A percentile compares a stretch with the other conserved stretches of the same genome.
These are phyloP conservation scores for Backusella tuberculispora DNA, from an alignment of 192 early-diverging fungal species.

Conservation along the genomic window DNA sequence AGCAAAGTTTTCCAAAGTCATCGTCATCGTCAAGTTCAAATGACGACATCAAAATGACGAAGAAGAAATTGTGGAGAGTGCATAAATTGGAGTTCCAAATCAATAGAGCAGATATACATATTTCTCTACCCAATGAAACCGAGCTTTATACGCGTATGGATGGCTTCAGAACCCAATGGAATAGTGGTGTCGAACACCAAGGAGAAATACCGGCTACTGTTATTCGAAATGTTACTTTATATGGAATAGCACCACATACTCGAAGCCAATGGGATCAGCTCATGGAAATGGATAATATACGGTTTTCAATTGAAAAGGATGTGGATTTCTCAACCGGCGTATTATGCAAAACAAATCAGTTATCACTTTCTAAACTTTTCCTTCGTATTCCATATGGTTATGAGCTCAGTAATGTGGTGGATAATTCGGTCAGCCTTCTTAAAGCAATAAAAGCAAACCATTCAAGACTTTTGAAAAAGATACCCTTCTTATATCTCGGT, in stretches of 20 bases:
- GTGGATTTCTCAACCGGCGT: not conserved
- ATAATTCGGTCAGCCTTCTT: constrained; percentile 33
- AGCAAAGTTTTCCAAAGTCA: constrained; percentile 1
- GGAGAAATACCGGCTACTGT: constrained; percentile 1
- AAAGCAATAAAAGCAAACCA: constrained; percentile 41
- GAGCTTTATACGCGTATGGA: constrained; percentile 36
- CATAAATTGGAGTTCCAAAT: constrained; percentile 21
- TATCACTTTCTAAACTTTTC: constrained; percentile 29
- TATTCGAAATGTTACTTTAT: constrained; percentile 27
- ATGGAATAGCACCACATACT: constrained; percentile 27
- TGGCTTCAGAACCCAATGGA: constrained; percentile 21
- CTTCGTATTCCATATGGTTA: constrained; percentile 45
- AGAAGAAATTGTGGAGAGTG: not conserved
- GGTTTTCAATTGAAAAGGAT: not conserved
- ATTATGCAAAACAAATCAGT: not conserved
- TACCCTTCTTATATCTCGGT: constrained; percentile 31
- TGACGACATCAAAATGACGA: not conserved
- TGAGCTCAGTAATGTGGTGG: constrained; percentile 42
- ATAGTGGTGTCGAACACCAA: not conserved
- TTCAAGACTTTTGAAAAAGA: constrained; percentile 25
- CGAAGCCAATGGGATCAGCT: constrained; percentile 42
- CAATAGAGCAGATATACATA: constrained; percentile 28
- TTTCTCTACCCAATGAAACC: constrained; percentile 21
- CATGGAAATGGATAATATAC: constrained; percentile 40
- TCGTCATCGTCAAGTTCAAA: not conserved